phyloP scores from a whole-genome alignment of 2,329 filamentous ascomycete genomes.

The Pseudogymnoascus sp. region DNA sequence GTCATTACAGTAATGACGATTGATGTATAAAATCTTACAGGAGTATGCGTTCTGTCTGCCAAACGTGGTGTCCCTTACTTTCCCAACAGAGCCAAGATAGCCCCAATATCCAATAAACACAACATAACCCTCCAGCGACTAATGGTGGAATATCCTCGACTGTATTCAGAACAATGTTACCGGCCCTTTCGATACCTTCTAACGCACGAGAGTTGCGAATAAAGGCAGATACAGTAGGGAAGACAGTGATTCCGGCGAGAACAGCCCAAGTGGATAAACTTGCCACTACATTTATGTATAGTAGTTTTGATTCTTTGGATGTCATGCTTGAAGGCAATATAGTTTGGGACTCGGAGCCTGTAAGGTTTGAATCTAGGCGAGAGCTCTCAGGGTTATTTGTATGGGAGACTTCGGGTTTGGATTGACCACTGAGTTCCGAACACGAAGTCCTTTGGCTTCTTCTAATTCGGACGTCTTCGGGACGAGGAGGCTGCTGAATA shows the following conservation, averaged over 20 bases:
- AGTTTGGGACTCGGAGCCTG: neutral
- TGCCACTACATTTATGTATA: conserved; percentile 20
- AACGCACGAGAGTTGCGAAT: conserved; percentile 12
- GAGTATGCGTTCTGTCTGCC: conserved; percentile 24
- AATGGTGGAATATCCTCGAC: conserved; percentile 22
- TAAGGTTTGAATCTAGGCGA: neutral
- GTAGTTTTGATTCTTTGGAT: neutral
- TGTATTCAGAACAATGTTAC: conserved; percentile 13
- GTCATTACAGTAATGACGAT: neutral
- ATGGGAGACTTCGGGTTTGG: neutral
- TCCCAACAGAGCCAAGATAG: neutral
- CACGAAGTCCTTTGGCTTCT: neutral
- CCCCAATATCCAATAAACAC: conserved; percentile 19
- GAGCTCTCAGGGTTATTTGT: neutral
- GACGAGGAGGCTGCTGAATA: neutral
- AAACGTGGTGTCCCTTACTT: conserved; percentile 21
- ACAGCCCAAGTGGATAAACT: conserved; percentile 23
- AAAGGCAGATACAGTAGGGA: conserved; percentile 25
- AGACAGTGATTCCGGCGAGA: conserved; percentile 25
- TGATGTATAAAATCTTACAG: conserved; percentile 13
- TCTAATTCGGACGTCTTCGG: neutral
- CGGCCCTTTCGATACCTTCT: conserved; percentile 12
- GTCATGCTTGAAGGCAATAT: neutral
- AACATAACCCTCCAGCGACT: conserved; percentile 18
- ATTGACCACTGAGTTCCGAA: neutral